Base-by-base conservation (phyloP, 208 protist genomes). In the Leishmania aethiopica region DNA sequence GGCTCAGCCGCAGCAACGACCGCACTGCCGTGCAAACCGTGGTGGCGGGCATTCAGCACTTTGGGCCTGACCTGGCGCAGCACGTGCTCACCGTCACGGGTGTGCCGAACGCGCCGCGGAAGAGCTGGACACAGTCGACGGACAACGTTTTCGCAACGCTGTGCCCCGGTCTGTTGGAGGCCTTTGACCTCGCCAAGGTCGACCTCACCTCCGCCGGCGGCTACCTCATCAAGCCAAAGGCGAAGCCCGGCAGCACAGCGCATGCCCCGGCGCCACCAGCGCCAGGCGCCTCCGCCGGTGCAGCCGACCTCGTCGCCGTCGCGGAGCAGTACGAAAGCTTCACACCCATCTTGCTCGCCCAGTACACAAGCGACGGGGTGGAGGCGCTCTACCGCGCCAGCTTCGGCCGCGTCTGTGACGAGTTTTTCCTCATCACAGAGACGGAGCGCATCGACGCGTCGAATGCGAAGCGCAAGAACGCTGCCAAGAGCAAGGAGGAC, bases 391-490 rank as follows among this genome's bases (percentile, higher is more conserved):
- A 87, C 92, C 82, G 81, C 57, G 25, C 75, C 15, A 95, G 89
- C 71, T 99, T 99, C 84, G 94, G 98, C 69, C 82, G 80, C 28
- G 95, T 97, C 22, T 97, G 98, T 15, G 98, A 99, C 79, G 88
- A 91, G 45, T 99, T 95, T 85, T 99, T 99, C 80, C 94, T 97
- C 17, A 79, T 93, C 60, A 95, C 95, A 1, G 98, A 99, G 85
- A 88, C 85, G 13, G 91, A 98, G 75, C 88, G 90, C n/a, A 95
- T 98, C 80, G 91, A 95, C 6, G 85, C 92, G 42, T 93, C 96
- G 79, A 97, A 96, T 76, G 82, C 89, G 42, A 92, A 95, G 84
- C 85, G 97, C 57, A 92, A 96, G 57, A 92, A 80, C 4, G 84
- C 84, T 22, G 95, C 90, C 17, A 72, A 95, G 70, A 95, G 92